Evolutionary conservation across 305 asterid species (phyloP).

Genomic region (Solanum hybrid): DNA sequence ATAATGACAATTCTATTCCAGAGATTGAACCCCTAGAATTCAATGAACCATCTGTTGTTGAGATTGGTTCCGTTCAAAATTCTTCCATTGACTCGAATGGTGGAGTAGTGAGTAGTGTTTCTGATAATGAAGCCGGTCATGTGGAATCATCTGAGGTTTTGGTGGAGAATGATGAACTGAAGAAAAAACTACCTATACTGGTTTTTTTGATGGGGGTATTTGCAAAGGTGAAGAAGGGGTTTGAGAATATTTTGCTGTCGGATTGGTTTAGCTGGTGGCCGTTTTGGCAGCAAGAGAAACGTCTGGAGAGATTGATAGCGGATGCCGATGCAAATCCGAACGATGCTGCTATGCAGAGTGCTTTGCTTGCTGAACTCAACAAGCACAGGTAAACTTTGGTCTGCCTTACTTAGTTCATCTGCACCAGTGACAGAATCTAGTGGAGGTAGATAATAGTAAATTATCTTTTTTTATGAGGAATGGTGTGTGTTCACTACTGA

Average conservation of each 20-base stretch:
- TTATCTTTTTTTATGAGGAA: background rate
- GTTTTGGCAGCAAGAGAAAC: slow-evolving; percentile 73
- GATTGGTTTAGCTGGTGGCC: slow-evolving; percentile 90
- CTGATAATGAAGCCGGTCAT: slow-evolving; percentile 20
- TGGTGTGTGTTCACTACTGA: background rate
- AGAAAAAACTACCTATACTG: slow-evolving; percentile 44
- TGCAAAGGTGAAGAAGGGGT: slow-evolving; percentile 37
- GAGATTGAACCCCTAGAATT: slow-evolving; percentile 18
- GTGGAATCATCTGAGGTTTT: slow-evolving; percentile 13
- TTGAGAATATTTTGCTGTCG: slow-evolving; percentile 41
- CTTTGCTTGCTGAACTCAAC: slow-evolving; percentile 79
- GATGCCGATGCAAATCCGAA: slow-evolving; percentile 86
- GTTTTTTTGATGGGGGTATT: slow-evolving; percentile 54
- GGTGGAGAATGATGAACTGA: slow-evolving; percentile 22
- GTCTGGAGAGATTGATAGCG: slow-evolving; percentile 51
- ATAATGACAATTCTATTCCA: slow-evolving; percentile 11
- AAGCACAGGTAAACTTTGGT: slow-evolving; percentile 54
- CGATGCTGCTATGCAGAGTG: slow-evolving; percentile 65
- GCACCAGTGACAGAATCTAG: background rate
- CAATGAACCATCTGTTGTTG: slow-evolving; percentile 15
- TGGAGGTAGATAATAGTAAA: background rate
- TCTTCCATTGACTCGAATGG: background rate
- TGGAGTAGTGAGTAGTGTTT: background rate
- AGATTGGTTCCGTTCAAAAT: slow-evolving; percentile 13
- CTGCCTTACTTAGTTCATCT: background rate